Conservation (phyloP, 768 basidiomycete species). For the Daedaleopsis nitida region DNA sequence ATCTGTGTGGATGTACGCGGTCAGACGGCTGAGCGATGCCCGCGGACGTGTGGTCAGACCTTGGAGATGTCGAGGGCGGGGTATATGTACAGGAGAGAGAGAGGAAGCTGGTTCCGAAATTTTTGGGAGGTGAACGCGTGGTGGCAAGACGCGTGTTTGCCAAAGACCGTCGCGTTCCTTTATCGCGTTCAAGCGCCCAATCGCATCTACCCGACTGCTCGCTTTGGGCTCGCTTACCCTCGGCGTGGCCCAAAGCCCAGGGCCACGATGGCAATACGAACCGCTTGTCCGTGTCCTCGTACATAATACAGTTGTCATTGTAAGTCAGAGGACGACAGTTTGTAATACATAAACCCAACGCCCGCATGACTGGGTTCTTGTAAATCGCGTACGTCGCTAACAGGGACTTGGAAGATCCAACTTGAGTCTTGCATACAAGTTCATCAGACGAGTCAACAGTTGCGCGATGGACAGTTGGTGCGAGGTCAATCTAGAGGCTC, state of each 20-base stretch:
- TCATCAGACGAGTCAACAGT: too few species aligned
- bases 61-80: conserved; percentile 12
- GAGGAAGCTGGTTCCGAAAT: conserved; percentile 20
- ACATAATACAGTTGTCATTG: neutral
- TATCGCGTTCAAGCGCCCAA: conserved; percentile 18
- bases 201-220: neutral
- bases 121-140: conserved; percentile 23
- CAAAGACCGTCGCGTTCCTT: conserved; percentile 18
- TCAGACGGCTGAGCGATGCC: neutral
- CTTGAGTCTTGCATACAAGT: too few species aligned
- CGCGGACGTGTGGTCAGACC: neutral
- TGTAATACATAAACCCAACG: neutral
- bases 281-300: conserved; percentile 13
- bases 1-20: conserved; percentile 37
- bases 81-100: conserved; percentile 22
- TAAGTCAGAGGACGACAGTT: too few species aligned
- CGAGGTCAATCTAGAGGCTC: conserved; percentile 16
- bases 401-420: too few species aligned
- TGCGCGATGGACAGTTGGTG: neutral
- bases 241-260: too few species aligned
- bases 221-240: too few species aligned
- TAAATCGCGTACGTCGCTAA: too few species aligned
- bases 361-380: too few species aligned
- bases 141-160: conserved; percentile 25
- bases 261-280: too few species aligned